Conservation (phyloP, 805 yeast genomes). For the Alloascoidea hylecoeti region DNA sequence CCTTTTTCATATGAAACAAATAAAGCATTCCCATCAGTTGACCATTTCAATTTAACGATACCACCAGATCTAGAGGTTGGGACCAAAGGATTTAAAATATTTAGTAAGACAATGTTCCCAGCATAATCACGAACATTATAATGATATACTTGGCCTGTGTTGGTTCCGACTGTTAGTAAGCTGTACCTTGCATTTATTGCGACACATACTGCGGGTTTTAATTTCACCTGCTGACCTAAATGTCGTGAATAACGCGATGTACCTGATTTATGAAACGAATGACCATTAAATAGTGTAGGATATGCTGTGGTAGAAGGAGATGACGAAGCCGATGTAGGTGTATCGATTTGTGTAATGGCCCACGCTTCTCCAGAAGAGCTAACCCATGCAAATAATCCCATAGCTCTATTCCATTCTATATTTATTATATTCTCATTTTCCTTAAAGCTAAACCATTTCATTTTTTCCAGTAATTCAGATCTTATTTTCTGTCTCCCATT, state of each 20-base stretch:
- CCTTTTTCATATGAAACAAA: conserved; percentile 22
- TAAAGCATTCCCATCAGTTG: conserved; percentile 21
- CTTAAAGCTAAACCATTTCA: conserved; percentile 11
- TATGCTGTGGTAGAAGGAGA: conserved; percentile 6
- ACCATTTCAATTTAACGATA: conserved; percentile 17
- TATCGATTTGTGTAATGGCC: conserved; percentile 1
- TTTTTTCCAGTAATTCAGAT: conserved; percentile 10
- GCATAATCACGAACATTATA: conserved; percentile 22
- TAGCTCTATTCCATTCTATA: conserved; percentile 13
- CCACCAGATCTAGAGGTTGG: conserved; percentile 14
- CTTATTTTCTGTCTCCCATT: conserved; percentile 9
- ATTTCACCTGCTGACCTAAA: conserved; percentile 5
- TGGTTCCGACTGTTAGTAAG: conserved; percentile 23
- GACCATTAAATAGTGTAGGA: conserved; percentile 6
- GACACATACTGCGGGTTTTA: conserved; percentile 9
- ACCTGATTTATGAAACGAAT: conserved; percentile 5
- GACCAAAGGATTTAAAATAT: conserved; percentile 14
- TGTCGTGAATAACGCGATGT: conserved; percentile 5
- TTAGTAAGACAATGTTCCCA: conserved; percentile 15
- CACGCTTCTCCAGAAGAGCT: conserved; percentile 13
- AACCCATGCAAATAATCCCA: conserved; percentile 16
- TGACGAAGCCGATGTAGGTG: not conserved
- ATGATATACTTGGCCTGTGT: conserved; percentile 20
- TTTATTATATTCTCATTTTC: conserved; percentile 8
- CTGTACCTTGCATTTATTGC: conserved; percentile 27